Evolutionary conservation across 2,329 filamentous ascomycete species (phyloP), one percentile per base, ranked within the genome.

Genomic region (Ophiosphaerella narmari): DNA sequence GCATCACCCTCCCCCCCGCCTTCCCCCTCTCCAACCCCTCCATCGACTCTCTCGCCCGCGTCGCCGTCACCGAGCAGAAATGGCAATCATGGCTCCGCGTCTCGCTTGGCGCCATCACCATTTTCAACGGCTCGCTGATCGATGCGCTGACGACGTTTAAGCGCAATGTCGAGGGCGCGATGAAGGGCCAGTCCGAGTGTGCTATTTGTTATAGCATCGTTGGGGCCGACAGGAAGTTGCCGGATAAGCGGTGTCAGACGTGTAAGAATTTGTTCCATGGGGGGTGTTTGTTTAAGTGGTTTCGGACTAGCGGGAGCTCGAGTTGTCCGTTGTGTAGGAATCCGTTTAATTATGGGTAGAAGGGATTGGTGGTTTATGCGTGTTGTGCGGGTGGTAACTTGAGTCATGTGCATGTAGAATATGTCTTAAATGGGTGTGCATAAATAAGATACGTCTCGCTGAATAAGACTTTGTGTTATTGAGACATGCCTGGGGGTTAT

Each of bases 141-240:
- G 93, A 97, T 62, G 94, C 92, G 1, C 78, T 99, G 26, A 81
- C 87, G 11, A 86, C 90, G 7, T 97, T 96, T 80, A 86, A 89
- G 57, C 85, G 87, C 56, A 97, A 97, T 71, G 87, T 99, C 11
- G 84, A 87, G 12, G 90, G 91, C 1, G 90, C 90, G 4, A 81
- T 99, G 59, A 94, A 96, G 76, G 94, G 92, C 32, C 92, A 97
- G 74, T 89, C 84, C 16, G 94, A 99, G 74, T 99, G 94, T 69
- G 91, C 94, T 8, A 97, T 97, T 69, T 97, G 93, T 78, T 97
- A 97, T 77, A 91, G 87, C 52, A 91, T 99, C 67, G 90, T 99
- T 57, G 90, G 90, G 14, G 85, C 84, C 7, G 92, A 97, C 72
- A 90, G 90, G 78, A 88, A 89, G 73, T 85, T 96, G 72, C 94